Base-by-base conservation (phyloP, 1,284 basidiomycete genomes). In the Pseudozyma sp. region DNA sequence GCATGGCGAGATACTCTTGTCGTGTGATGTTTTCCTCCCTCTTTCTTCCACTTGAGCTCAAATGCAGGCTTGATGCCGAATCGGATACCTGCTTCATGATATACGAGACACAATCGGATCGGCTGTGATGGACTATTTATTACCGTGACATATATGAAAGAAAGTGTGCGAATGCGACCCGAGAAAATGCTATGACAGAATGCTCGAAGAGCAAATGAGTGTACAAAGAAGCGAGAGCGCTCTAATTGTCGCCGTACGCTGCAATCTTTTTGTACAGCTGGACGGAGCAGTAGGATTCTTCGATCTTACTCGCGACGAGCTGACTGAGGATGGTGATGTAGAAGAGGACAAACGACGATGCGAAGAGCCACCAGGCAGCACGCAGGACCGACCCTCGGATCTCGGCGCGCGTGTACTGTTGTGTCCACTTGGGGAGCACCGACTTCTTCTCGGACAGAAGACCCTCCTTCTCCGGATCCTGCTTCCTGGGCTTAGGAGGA, bases 1-100 rank as follows among this genome's bases (percentile, higher is more conserved):
- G 55, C 39, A 6, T 81, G 79, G 79, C 40, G 78, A 56, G 75
- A 79, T 36, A 74, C 73, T 2, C 66, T 79, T 1, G 52, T 62
- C 16, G 59, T n/a, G n/a, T n/a, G n/a, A n/a, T n/a, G n/a, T n/a
- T n/a, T n/a, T n/a, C n/a, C n/a, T n/a, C n/a, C n/a, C n/a, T n/a
- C n/a, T n/a, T n/a, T n/a, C n/a, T n/a, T n/a, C n/a, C n/a, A n/a
- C n/a, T n/a, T n/a, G n/a, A n/a, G n/a, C n/a, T n/a, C n/a, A n/a
- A n/a, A n/a, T n/a, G n/a, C n/a, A n/a, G n/a, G n/a, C n/a, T n/a
- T n/a, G n/a, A n/a, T n/a, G n/a, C n/a, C n/a, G n/a, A n/a, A n/a
- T n/a, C n/a, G n/a, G n/a, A 39, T 8, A 25, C 25, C 9, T 34
- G 21, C 21, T 25, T 9, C 18, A 38, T 39, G 18, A 18, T 14